Evolutionary conservation across 1,284 basidiomycete species (phyloP).

Genomic region (Rhizoctonia solani): DNA sequence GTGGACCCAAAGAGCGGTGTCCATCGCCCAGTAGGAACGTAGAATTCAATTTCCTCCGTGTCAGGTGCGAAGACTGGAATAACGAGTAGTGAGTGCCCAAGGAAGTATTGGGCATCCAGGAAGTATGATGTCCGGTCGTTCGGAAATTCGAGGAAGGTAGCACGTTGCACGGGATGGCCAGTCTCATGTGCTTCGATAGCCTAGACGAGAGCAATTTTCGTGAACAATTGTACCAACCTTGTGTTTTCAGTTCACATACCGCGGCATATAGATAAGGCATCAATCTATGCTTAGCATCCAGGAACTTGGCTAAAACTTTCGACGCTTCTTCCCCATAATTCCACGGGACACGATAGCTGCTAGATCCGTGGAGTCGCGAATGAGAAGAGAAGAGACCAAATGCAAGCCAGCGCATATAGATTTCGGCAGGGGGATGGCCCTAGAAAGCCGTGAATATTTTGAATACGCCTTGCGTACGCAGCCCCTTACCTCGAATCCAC

Average conservation of each 20-base stretch:
- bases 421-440: conserved; percentile 68
- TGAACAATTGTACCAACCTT: background rate
- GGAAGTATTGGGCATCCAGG: conserved; percentile 71
- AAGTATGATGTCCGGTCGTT: conserved; percentile 65
- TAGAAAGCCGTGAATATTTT: conserved; percentile 37
- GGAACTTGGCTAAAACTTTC: conserved; percentile 63
- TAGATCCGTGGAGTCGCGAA: conserved; percentile 71
- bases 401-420: conserved; percentile 70
- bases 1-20: conserved; percentile 51
- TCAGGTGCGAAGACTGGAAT: conserved; percentile 70
- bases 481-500: conserved; percentile 63
- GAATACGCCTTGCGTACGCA: background rate
- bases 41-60: conserved; percentile 64
- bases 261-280: conserved; percentile 75
- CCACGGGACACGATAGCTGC: conserved; percentile 77
- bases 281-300: conserved; percentile 68
- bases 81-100: conserved; percentile 70
- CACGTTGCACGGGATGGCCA: conserved; percentile 67
- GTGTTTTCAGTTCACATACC: conserved; percentile 48
- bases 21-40: conserved; percentile 71
- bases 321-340: conserved; percentile 73
- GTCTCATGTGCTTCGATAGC: conserved; percentile 61
- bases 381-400: conserved; percentile 65
- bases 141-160: conserved; percentile 75
- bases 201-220: conserved; percentile 40